Percentiles rank a stretch among this genome's conserved stretches.
phyloP scores from a whole-genome alignment of 306 rosid species.

The Lathyrus aphaca region DNA sequence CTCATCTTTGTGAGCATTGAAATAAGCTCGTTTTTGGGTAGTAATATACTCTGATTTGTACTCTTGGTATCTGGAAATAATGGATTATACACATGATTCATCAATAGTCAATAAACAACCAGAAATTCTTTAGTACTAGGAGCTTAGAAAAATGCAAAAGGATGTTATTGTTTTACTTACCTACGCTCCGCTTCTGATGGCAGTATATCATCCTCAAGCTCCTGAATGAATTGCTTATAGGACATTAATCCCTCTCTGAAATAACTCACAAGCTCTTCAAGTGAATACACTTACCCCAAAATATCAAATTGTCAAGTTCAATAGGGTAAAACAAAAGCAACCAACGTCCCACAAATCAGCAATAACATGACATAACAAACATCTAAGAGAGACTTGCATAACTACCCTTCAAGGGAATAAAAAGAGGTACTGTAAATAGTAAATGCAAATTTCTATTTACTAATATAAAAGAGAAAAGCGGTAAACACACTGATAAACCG shows the following conservation, averaged over 20 bases:
- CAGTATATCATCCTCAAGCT: conserved; percentile 94
- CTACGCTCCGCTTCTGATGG: conserved; percentile 99
- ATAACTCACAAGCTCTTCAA: conserved; percentile 39
- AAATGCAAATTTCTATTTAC: conserved; percentile 3
- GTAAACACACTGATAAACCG: not conserved
- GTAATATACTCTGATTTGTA: conserved; percentile 93
- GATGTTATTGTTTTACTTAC: conserved; percentile 45
- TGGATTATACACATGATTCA: conserved; percentile 12
- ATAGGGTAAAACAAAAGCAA: conserved; percentile 14
- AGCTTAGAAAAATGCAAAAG: conserved; percentile 16
- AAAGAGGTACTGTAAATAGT: no score
- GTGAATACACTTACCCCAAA: conserved; percentile 21
- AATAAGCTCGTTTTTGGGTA: conserved; percentile 88
- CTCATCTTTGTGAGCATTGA: conserved; percentile 91
- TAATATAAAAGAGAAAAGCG: not conserved
- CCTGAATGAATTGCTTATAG: conserved; percentile 98
- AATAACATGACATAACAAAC: conserved; percentile 7
- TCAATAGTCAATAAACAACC: conserved; percentile 1
- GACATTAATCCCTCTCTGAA: conserved; percentile 99
- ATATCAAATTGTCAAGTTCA: conserved; percentile 12
- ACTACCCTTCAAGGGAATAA: not conserved
- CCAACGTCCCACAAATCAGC: conserved; percentile 8
- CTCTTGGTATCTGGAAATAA: conserved; percentile 77
- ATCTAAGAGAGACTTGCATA: not conserved
- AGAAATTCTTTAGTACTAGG: conserved; percentile 6